Conservation (phyloP, 2,329 filamentous ascomycete genomes). For the Orbilia quercus region DNA sequence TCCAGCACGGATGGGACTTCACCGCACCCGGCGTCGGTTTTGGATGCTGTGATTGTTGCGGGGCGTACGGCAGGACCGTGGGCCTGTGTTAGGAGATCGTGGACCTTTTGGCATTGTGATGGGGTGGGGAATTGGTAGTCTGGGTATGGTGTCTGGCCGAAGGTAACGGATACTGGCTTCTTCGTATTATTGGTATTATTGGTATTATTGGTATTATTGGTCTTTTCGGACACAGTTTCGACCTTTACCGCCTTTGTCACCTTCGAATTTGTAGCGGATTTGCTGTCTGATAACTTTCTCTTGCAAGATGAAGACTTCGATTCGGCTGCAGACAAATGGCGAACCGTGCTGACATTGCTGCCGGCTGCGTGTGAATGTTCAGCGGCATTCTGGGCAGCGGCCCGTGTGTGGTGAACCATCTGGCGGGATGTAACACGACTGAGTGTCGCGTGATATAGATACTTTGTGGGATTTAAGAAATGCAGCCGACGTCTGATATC, state of each 20-base stretch:
- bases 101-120: conserved; percentile 77
- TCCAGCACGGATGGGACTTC: conserved; percentile 68
- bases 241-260: conserved; percentile 62
- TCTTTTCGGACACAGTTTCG: no score
- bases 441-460: no score
- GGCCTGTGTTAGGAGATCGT: conserved; percentile 71
- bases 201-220: no score
- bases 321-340: conserved; percentile 19
- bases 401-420: conserved; percentile 42
- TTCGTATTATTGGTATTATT: no score
- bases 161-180: conserved; percentile 59
- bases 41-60: conserved; percentile 74
- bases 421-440: no score
- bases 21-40: conserved; percentile 75
- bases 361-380: conserved; percentile 2
- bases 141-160: conserved; percentile 72
- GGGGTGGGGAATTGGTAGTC: conserved; percentile 73
- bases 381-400: background rate
- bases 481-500: no score
- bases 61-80: conserved; percentile 76
- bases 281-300: conserved; percentile 64
- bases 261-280: conserved; percentile 62
- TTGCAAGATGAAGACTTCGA: conserved; percentile 60
- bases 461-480: no score
- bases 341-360: no score